Percentiles rank a stretch among this genome's conserved stretches.
Evolutionary conservation across 768 basidiomycete species (phyloP).

Genomic region (Nidula microcarpa): DNA sequence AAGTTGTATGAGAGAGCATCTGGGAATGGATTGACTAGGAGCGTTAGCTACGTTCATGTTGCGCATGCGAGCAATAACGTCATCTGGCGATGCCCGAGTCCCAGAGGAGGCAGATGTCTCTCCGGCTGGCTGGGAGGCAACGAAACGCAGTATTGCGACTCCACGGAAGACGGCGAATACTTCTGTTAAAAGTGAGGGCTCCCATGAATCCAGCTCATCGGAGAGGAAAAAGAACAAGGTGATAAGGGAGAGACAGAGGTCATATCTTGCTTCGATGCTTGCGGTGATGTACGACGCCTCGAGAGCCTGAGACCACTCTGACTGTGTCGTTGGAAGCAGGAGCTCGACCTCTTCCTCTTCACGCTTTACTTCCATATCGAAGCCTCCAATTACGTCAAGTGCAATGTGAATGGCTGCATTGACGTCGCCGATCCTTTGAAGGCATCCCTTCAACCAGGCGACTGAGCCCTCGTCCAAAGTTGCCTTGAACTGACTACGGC

Average conservation of each 20-base stretch:
- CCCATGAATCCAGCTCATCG: constrained; percentile 60
- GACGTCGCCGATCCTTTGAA: constrained; percentile 55
- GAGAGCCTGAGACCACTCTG: constrained; percentile 61
- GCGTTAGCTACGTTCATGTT: constrained; percentile 69
- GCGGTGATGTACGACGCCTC: constrained; percentile 60
- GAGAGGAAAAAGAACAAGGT: constrained; percentile 69
- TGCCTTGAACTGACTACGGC: constrained; percentile 48
- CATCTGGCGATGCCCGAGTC: constrained; percentile 40
- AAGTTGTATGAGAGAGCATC: constrained; percentile 60
- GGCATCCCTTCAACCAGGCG: constrained; percentile 57
- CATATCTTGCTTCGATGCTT: constrained; percentile 71
- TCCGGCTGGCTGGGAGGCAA: constrained; percentile 55
- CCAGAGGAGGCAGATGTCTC: constrained; percentile 8
- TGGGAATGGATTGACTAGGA: constrained; percentile 42
- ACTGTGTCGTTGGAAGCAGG: constrained; percentile 48
- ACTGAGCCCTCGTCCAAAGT: constrained; percentile 56
- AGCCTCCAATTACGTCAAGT: constrained; percentile 70
- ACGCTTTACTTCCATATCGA: constrained; percentile 67
- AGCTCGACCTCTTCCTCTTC: constrained; percentile 72
- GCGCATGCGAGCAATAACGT: constrained; percentile 65
- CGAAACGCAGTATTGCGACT: constrained; percentile 64
- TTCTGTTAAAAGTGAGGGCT: constrained; percentile 63
- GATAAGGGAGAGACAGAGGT: constrained; percentile 64
- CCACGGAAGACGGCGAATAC: constrained; percentile 81
- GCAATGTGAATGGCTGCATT: constrained; percentile 51